These are phyloP conservation scores for Leccinellum rugosiceps DNA, from an alignment of 768 basidiomycete species.

Conservation along the genomic window DNA sequence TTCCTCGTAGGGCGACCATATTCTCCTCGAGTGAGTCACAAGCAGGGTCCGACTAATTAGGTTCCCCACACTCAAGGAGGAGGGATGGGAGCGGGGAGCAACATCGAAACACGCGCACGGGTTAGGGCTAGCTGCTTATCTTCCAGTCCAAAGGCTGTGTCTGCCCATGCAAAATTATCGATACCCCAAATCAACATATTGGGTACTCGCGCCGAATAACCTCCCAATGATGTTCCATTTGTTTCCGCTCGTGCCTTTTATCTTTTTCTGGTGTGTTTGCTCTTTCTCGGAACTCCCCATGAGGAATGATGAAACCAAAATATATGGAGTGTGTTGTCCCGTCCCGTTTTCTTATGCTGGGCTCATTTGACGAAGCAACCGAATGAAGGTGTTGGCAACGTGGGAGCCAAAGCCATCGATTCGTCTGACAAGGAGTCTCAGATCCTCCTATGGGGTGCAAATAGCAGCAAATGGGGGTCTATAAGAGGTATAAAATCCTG, in stretches of 20 bases:
- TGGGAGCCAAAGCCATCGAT: neutral
- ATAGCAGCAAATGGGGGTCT: constrained; percentile 1
- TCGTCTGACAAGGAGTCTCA: neutral
- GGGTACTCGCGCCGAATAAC: neutral
- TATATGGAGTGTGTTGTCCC: no score
- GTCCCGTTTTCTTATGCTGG: no score
- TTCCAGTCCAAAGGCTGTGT: neutral
- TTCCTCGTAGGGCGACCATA: neutral
- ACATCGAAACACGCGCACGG: no score
- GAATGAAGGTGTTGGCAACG: no score
- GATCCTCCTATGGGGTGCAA: neutral
- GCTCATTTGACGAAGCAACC: no score
- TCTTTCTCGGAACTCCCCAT: no score
- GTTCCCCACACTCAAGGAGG: neutral
- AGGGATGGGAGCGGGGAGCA: no score
- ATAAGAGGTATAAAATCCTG: constrained; percentile 9
- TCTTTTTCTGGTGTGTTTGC: no score
- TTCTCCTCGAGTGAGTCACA: neutral
- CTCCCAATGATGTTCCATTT: neutral
- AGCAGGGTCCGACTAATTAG: neutral
- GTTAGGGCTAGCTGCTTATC: neutral
- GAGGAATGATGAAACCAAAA: no score
- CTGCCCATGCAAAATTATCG: neutral
- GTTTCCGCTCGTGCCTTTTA: neutral
- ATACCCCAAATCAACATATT: neutral